phyloP scores from a whole-genome alignment of 1,284 basidiomycete genomes.

The Spongispora temasekensis region DNA sequence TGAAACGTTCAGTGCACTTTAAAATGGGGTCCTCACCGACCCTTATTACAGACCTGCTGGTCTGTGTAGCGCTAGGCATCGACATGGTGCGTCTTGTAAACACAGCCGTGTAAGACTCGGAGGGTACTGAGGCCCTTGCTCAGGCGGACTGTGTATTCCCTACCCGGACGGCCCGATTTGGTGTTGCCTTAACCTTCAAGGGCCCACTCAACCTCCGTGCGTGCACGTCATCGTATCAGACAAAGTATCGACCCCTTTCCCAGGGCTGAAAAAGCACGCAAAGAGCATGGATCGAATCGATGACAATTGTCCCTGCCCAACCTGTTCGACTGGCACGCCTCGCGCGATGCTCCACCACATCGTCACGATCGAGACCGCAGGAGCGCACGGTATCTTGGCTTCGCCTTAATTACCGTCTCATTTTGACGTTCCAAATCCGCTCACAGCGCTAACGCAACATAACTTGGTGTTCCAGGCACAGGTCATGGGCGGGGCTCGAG shows the following conservation, averaged over 20 bases:
- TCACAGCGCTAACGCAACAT: conserved; percentile 71
- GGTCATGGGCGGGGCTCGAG: conserved; percentile 76
- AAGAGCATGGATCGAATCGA: conserved; percentile 73
- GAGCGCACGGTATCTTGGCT: conserved; percentile 64
- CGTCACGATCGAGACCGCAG: conserved; percentile 74
- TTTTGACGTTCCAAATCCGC: conserved; percentile 12
- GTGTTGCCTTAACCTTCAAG: conserved; percentile 76
- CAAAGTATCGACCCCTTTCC: conserved; percentile 6
- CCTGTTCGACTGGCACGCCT: conserved; percentile 63
- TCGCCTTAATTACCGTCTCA: conserved; percentile 26
- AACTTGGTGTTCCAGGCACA: conserved; percentile 82
- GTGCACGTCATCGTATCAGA: conserved; percentile 21
- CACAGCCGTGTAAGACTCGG: background rate
- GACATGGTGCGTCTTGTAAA: conserved; percentile 66
- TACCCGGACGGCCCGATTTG: conserved; percentile 84
- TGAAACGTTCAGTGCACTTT: conserved; percentile 28
- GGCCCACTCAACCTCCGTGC: conserved; percentile 80
- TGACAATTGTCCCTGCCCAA: conserved; percentile 75
- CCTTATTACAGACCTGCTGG: conserved; percentile 65
- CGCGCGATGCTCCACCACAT: conserved; percentile 74
- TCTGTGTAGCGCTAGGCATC: conserved; percentile 85
- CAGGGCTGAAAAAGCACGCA: conserved; percentile 68
- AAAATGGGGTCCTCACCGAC: background rate
- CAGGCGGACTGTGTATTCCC: conserved; percentile 90
- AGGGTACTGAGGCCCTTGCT: background rate